A percentile compares a stretch with the other conserved stretches of the same genome.
These are phyloP conservation scores for Aspergillus sp. DNA, from an alignment of 2,329 filamentous ascomycete species.

Conservation along the genomic window DNA sequence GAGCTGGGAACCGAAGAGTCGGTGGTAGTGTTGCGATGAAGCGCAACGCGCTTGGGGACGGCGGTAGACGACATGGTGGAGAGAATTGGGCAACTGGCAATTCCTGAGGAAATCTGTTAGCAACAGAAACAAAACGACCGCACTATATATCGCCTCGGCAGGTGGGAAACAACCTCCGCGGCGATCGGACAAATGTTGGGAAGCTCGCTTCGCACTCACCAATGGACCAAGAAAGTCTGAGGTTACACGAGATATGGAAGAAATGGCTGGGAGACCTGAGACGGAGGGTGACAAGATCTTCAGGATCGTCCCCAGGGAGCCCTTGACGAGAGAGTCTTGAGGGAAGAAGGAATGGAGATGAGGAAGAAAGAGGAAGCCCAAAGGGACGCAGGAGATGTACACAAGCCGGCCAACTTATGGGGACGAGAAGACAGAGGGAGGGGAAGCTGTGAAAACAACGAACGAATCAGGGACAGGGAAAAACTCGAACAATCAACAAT, in stretches of 20 bases:
- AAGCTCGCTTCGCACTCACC: conserved; percentile 6
- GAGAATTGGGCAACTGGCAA: not conserved
- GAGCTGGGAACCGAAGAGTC: conserved; percentile 59
- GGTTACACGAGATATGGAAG: conserved; percentile 2
- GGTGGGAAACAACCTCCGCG: not conserved
- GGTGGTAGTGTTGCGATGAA: conserved; percentile 53
- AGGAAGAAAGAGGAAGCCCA: conserved; percentile 11
- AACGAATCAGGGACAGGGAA: conserved; percentile 10
- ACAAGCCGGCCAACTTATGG: conserved; percentile 4
- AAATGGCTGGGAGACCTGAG: conserved; percentile 5
- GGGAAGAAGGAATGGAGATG: conserved; percentile 4
- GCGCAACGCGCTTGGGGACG: conserved; percentile 46
- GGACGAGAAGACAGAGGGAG: conserved; percentile 9
- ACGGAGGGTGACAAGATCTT: conserved; percentile 11
- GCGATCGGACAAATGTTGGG: not conserved
- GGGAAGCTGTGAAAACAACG: conserved; percentile 12
- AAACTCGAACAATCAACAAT: conserved; percentile 11
- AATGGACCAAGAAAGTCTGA: conserved; percentile 10
- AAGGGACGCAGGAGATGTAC: conserved; percentile 6
- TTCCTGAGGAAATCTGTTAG: not conserved
- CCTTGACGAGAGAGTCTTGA: conserved; percentile 5
- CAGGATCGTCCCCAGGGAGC: conserved; percentile 12
- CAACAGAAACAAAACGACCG: not conserved
- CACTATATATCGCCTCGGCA: not conserved
- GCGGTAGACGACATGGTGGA: conserved; percentile 52